These are phyloP conservation scores for Platanthera zijinensis DNA, from an alignment of 106 monocot genomes.

Conservation along the genomic window DNA sequence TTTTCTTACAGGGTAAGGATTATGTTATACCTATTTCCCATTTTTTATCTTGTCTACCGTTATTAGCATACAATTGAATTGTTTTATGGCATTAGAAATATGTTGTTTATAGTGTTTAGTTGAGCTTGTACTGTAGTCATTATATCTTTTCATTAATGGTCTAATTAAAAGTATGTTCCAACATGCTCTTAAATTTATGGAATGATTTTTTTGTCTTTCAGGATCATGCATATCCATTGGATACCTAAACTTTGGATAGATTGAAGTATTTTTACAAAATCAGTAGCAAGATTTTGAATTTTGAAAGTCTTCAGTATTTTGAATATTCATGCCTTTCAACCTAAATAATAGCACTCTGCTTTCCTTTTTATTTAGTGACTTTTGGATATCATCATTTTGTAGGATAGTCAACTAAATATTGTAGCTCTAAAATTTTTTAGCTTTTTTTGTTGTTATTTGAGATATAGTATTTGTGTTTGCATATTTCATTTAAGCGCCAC, in stretches of 20 bases:
- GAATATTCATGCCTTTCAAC: background rate
- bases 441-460: too few species aligned
- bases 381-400: too few species aligned
- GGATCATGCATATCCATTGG: background rate
- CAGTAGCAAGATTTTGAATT: background rate
- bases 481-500: too few species aligned
- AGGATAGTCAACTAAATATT: too few species aligned
- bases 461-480: too few species aligned
- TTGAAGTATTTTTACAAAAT: too few species aligned
- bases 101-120: background rate
- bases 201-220: background rate
- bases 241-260: background rate
- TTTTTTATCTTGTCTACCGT: background rate
- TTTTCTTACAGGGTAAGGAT: background rate
- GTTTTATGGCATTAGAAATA: background rate
- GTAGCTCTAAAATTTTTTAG: too few species aligned
- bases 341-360: background rate
- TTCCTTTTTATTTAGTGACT: background rate
- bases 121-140: background rate
- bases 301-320: background rate
- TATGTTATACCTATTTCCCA: background rate
- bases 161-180: background rate
- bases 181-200: background rate
- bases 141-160: background rate
- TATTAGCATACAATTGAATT: background rate